Evolutionary conservation across 208 protist genomes (phyloP), one percentile per base, ranked within the genome.

Genomic region (Trypanosoma rangeli): DNA sequence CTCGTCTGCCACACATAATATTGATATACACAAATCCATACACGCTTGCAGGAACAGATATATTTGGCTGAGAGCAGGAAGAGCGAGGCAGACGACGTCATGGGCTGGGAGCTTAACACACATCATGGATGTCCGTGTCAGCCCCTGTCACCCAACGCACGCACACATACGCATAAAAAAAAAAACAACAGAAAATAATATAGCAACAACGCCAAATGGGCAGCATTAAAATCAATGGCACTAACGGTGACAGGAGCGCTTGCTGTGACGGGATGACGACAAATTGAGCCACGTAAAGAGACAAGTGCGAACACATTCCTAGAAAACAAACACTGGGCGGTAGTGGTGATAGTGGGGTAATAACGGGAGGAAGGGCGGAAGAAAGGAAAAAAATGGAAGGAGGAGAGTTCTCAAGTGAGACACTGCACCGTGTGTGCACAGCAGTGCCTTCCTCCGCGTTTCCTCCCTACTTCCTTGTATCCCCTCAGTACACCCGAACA

Each of bases 131-230:
- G 33, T 37, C 4, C 4, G 2, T 37, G 33, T 7, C 33, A 37
- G 7, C 33, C 33, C 33, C 33, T 37, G 33, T 7, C 33, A 37
- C 8, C 46, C 24, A 28, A 35, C 20, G 64, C 52, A 16, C 20
- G n/a, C 49, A 70, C 3, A 64, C 7, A 58, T 8, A 70, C 24
- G 64, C 56, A 73, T 18, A 35, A 10, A 67, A 35, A 56, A 26
- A 42, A 57, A 56, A 29, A 29, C 3, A 15, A 46, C 15, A 46
- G 10, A 50, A 50, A 50, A 50, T n/a, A 50, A 15, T 15, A 15
- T 15, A 50, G 10, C 18, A 50, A 50, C 18, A 50, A 50, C 18
- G 10, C 18, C 13, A 50, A 50, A 15, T 22, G 10, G 20, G 20
- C 2, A n/a, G 46, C 13, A 50, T 50, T 50, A 50, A 2, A 15